A percentile compares a stretch with the other conserved stretches of the same genome.
Conservation (phyloP, 495 filamentous ascomycete genomes). For the Podospora australis region DNA sequence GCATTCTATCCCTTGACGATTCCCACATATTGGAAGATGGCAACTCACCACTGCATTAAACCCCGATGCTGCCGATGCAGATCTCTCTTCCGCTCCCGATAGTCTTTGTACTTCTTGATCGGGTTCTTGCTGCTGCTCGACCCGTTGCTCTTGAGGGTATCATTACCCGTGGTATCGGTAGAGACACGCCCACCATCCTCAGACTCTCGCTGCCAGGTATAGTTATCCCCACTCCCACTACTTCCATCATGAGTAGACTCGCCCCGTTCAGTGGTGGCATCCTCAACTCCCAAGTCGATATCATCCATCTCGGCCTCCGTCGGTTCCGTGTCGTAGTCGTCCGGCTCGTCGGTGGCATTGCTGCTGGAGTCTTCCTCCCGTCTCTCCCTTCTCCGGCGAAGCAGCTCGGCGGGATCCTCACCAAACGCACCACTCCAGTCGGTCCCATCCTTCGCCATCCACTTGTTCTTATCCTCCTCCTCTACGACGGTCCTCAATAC, state of each 20-base stretch:
- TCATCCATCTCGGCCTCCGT: conserved; percentile 19
- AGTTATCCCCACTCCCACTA: conserved; percentile 5
- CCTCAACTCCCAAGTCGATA: conserved; percentile 41
- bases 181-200: conserved; percentile 10
- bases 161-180: conserved; percentile 15
- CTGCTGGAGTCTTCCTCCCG: conserved; percentile 33
- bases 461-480: conserved; percentile 65
- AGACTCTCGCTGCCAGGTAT: conserved; percentile 9
- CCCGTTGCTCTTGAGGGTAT: conserved; percentile 9
- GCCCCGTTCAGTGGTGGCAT: conserved; percentile 24
- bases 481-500: conserved; percentile 64
- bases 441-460: conserved; percentile 71
- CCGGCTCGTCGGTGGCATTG: conserved; percentile 28
- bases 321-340: too few species aligned
- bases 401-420: conserved; percentile 47
- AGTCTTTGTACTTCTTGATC: conserved; percentile 43
- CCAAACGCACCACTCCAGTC: conserved; percentile 89
- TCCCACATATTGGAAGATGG: background rate
- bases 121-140: conserved; percentile 35
- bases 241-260: background rate
- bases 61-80: conserved; percentile 64
- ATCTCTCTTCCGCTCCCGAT: conserved; percentile 46
- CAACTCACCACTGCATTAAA: conserved; percentile 62
- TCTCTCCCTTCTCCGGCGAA: conserved; percentile 23
- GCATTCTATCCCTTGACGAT: too few species aligned